Base-by-base conservation (phyloP, 306 rosid genomes). In the Vigna unguiculata region DNA sequence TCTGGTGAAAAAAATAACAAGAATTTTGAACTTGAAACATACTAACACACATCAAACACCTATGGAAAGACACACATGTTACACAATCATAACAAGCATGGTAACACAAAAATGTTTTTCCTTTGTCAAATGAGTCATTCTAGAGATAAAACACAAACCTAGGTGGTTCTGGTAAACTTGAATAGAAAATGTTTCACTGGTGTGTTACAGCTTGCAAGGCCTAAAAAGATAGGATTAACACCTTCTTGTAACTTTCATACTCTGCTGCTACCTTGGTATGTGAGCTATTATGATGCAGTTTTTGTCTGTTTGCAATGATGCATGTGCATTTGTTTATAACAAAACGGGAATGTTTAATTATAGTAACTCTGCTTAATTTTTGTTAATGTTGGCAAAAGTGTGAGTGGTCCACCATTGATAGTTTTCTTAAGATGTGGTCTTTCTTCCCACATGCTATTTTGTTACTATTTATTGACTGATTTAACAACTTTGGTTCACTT, bases 221-320 rank as follows among this genome's bases (percentile, higher is more conserved):
- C 8, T 28, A 17, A 6, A 52, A 7, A 20, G 34, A 45, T 4
- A 32, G 47, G 69, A 9, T 10, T n/a, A 28, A 48, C 40, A 32
- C 69, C 49, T 30, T 46, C 47, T 32, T 13, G 41, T 55, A 19
- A 16, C 20, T 58, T 21, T 47, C 43, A 45, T 1, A 54, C 61
- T 34, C 16, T 47, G 17, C 16, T 47, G 17, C 20, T 41, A 40
- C 40, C 41, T 59, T 74, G 69, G 6, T 32, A 11, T 41, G 16
- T 24, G 55, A 36, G 41, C 2, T 15, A 0, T 57, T 61, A 30
- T 57, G 40, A 30, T 57, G 40, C 69, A 30, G 15, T 68, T 13
- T 57, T 20, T 77, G 79, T 61, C 71, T 61, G 45, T 16, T 60
- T 30, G 21, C 7, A 1, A 19, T 28, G 15, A 14, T 25, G 65